These are phyloP conservation scores for Marchantia paleacea DNA, from an alignment of 225 moss, liverwort and hornwort genomes.

Conservation along the genomic window DNA sequence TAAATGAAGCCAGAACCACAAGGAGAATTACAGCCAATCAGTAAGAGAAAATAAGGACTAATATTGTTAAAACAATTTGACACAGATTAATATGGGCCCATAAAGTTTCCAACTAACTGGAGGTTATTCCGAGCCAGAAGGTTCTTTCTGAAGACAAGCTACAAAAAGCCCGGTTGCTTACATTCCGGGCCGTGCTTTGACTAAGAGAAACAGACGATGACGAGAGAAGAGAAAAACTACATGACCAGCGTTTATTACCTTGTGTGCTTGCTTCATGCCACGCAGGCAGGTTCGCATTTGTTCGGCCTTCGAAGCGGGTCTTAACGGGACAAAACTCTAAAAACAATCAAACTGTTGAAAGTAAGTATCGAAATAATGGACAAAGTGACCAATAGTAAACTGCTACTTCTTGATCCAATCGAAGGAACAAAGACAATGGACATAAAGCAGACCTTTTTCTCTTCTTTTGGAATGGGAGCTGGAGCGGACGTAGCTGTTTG, in stretches of 20 bases:
- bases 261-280: constrained; percentile 72
- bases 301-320: constrained; percentile 75
- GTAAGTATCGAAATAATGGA: background rate
- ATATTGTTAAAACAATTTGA: background rate
- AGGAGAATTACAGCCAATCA: background rate
- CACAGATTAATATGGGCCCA: too few relatives aligned
- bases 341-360: background rate
- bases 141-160: too few relatives aligned
- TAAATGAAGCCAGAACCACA: constrained; percentile 13
- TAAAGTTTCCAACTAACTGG: background rate
- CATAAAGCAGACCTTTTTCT: constrained; percentile 58
- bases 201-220: background rate
- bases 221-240: background rate
- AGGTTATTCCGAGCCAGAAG: background rate
- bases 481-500: constrained; percentile 61
- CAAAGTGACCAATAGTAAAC: background rate
- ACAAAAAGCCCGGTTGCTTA: background rate
- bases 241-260: constrained; percentile 34
- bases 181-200: background rate
- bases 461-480: constrained; percentile 63
- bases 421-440: background rate
- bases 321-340: constrained; percentile 73
- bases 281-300: constrained; percentile 86
- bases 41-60: background rate
- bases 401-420: background rate